Conservation (phyloP, 1,284 basidiomycete species). For the Tilletia indica region DNA sequence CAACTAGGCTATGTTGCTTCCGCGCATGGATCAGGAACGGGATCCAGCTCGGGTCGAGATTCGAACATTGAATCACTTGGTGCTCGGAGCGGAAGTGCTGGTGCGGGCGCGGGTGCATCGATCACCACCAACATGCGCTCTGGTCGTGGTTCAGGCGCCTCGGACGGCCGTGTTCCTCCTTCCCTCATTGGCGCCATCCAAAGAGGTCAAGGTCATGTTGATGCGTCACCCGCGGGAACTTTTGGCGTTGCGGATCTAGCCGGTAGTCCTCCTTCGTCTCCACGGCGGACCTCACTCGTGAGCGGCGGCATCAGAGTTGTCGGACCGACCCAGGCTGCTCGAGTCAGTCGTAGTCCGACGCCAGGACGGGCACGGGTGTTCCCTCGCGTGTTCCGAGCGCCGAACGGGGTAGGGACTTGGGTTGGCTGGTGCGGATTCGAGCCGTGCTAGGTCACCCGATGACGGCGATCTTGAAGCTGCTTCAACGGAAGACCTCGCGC, state of each 20-base stretch:
- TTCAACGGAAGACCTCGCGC: not conserved
- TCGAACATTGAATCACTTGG: conserved; percentile 7
- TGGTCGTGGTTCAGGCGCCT: not conserved
- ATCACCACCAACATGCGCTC: not conserved
- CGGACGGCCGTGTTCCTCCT: not conserved
- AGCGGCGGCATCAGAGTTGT: not conserved
- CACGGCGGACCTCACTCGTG: not conserved
- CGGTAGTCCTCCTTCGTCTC: conserved; percentile 3
- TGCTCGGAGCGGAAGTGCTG: not conserved
- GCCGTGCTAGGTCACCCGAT: not conserved
- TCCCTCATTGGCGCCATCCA: not conserved
- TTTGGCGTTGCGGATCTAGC: conserved; percentile 10
- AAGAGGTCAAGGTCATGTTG: not conserved
- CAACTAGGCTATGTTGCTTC: not conserved
- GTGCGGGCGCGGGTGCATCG: not conserved
- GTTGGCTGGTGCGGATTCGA: not conserved
- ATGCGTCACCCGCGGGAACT: conserved; percentile 1
- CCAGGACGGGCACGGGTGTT: no score
- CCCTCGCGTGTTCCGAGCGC: no score
- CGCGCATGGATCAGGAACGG: no score
- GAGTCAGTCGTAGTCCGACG: conserved; percentile 1
- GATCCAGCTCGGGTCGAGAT: not conserved
- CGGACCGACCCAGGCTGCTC: not conserved
- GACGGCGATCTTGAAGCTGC: conserved; percentile 12
- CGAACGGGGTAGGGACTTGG: not conserved